Evolutionary conservation across 495 filamentous ascomycete genomes (phyloP), one percentile per base, ranked within the genome.

Genomic region (Aspergillus bertholletiae): DNA sequence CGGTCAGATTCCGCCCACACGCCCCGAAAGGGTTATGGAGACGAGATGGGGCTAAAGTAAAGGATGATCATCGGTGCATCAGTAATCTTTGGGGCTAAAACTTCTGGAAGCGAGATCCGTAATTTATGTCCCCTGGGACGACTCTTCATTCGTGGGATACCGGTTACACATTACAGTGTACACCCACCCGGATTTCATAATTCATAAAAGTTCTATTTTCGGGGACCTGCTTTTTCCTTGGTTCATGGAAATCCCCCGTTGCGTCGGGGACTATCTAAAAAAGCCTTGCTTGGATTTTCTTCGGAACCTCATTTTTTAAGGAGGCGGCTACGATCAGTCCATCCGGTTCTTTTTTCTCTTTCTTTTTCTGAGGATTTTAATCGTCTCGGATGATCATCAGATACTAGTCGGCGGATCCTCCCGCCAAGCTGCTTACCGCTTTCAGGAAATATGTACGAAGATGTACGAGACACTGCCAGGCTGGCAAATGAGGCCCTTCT

Each of bases 1-100:
- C 54, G 61, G 57, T 55, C 54, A 24, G 49, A 28, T 39, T 41
- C 11, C 17, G 28, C 30, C 44, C 49, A 50, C 30, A 40, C 44
- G 8, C 53, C 57, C 39, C n/a, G 49, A 53, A 58, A 45, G 30
- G 56, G 60, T 56, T 21, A 56, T 50, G 53, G 55, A 58, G 55
- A 62, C 60, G 56, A 62, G 54, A 39, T 51, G 49, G 50, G 22
- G 15, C 49, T 53, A 53, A 53, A 47, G 48, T n/a, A n/a, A n/a
- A n/a, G n/a, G 55, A 24, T 58, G 52, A 62, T 62, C 59, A 55
- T 55, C 52, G 53, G 46, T 51, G 35, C 49, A 53, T 55, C 34
- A 27, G 26, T 49, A 43, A 35, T 20, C 46, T 39, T 45, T 48
- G 45, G 45, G 47, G 49, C 27, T 49, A 28, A 21, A 51, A 28